Base-by-base conservation (phyloP, 2,329 filamentous ascomycete genomes). In the Grosmannia huntii region DNA sequence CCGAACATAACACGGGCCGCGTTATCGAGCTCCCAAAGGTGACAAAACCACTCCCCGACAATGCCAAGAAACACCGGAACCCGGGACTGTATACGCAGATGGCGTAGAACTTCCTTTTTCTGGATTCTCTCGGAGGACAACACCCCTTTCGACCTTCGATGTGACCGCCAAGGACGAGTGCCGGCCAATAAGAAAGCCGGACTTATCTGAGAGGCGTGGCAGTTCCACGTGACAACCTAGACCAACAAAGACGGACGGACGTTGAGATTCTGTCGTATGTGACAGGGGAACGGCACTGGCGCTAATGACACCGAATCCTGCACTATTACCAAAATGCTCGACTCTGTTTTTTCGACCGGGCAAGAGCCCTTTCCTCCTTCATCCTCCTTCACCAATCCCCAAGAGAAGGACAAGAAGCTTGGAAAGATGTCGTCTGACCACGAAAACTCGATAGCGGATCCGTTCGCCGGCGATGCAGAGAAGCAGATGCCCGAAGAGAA, bases 381-480 rank as follows among this genome's bases (percentile, higher is more conserved):
- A 12, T 25, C 23, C 21, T 49, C 6, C 21, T 49, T 49, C 46
- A 6, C 21, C 46, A 49, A 49, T 21, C 21, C 21, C 23, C 46
- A 14, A 23, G 46, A 27, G 46, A 25, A 25, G 14, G 16, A 31
- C 38, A 33, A 7, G 41, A n/a, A 6, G 16, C 5, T n/a, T 44
- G 31, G 41, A 12, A 44, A 44, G 41, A 7, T 63, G 60, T 57
- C 60, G 28, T 58, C 57, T 1, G 57, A 60, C 52, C 48, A 36
- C 46, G 55, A 60, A 1, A 54, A n/a, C 27, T 53, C 54, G 46
- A 56, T 38, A 3, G 11, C 16, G 11, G 58, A 58, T 5, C 25
- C 54, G n/a, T 59, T 54, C 51, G 50, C 38, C 50, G 50, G 33
- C 38, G 65, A 66, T 28, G 60, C 59, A 23, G 65, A 66, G 48